A percentile compares a stretch with the other conserved stretches of the same genome.
Evolutionary conservation across 2,329 filamentous ascomycete species (phyloP).

Genomic region (Fusarium marasasianum): DNA sequence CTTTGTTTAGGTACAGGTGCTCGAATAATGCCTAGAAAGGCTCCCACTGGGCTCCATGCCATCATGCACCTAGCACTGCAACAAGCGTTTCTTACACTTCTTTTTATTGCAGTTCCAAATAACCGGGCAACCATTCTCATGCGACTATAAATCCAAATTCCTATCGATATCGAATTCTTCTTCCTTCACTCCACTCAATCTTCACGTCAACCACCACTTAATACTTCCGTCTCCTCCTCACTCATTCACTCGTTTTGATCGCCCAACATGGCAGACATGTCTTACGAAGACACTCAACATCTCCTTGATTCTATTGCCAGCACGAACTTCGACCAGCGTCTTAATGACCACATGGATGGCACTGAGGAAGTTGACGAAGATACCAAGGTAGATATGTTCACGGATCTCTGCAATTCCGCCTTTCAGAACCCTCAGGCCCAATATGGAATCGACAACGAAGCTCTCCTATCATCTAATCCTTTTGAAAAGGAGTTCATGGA

Average conservation of each 20-base stretch:
- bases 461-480: background rate
- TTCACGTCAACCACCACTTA: background rate
- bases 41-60: background rate
- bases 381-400: background rate
- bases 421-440: background rate
- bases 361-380: background rate
- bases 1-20: background rate
- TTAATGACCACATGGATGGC: background rate
- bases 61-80: background rate
- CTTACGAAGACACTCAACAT: background rate
- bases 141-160: background rate
- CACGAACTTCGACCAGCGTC: fast-evolving
- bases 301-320: background rate
- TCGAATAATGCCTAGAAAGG: background rate
- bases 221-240: background rate
- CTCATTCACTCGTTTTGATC: background rate
- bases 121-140: background rate
- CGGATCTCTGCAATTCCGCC: fast-evolving
- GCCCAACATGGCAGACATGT: background rate
- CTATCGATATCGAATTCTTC: background rate
- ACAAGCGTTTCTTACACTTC: background rate
- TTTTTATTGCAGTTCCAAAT: background rate
- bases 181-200: background rate
- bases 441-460: background rate
- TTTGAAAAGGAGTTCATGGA: background rate